These are phyloP conservation scores for Penicillium herquei DNA, from an alignment of 495 filamentous ascomycete species.

Conservation along the genomic window DNA sequence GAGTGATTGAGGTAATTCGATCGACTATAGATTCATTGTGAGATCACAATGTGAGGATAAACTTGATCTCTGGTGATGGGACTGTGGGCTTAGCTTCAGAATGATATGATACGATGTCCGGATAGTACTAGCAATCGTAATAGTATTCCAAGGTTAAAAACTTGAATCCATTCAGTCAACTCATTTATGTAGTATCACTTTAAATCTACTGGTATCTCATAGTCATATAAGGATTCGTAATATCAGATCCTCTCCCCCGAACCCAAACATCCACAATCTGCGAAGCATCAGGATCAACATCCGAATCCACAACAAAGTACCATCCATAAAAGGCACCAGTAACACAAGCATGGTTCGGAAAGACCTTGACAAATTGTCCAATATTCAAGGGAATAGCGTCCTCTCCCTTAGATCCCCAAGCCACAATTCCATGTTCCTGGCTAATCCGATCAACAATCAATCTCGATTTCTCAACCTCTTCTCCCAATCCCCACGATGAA, in stretches of 20 bases:
- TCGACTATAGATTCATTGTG: background rate
- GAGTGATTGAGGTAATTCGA: constrained; percentile 18
- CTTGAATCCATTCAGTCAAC: too few species aligned
- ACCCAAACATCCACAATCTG: constrained; percentile 70
- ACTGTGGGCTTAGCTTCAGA: constrained; percentile 13
- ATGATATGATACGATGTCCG: background rate
- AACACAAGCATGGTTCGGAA: constrained; percentile 86
- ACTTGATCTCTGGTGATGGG: too few species aligned
- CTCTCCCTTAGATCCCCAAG: constrained; percentile 19
- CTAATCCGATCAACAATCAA: constrained; percentile 35
- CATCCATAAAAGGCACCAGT: constrained; percentile 69
- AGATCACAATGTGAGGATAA: constrained; percentile 1
- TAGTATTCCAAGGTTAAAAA: too few species aligned
- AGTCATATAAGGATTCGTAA: constrained; percentile 15
- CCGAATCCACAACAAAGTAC: constrained; percentile 74
- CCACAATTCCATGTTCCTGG: constrained; percentile 38
- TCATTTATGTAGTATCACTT: too few species aligned
- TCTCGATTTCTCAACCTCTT: background rate
- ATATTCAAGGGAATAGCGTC: constrained; percentile 28
- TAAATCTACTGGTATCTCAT: background rate
- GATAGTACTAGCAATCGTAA: background rate
- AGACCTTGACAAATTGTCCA: constrained; percentile 61
- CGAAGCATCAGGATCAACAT: constrained; percentile 49
- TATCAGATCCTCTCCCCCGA: constrained; percentile 27
- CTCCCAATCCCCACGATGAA: constrained; percentile 52